These are phyloP conservation scores for Ophiostoma novo-ulmi DNA, from an alignment of 2,329 filamentous ascomycete species.

Conservation along the genomic window DNA sequence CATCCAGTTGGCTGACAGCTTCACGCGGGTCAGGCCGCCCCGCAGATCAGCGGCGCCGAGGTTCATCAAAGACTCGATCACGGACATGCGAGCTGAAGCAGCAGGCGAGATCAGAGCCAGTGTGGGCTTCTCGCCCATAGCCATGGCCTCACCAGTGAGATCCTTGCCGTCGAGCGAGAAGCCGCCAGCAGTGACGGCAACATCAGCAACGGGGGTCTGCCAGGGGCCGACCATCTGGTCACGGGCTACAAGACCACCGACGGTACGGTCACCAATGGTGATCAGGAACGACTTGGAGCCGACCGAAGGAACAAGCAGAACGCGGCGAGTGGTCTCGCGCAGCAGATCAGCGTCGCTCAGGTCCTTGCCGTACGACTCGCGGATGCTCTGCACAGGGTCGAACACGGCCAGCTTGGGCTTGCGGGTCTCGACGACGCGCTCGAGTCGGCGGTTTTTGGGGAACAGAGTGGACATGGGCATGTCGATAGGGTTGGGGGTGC, in stretches of 20 bases:
- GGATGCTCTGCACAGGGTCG: conserved; percentile 61
- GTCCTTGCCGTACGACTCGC: conserved; percentile 55
- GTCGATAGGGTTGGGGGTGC: conserved; percentile 75
- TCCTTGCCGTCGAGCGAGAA: conserved; percentile 62
- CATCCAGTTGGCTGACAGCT: conserved; percentile 98
- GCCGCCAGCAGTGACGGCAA: conserved; percentile 83
- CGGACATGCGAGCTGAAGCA: conserved; percentile 92
- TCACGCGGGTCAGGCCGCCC: conserved; percentile 67
- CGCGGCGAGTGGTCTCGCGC: conserved; percentile 67
- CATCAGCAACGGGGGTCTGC: conserved; percentile 91
- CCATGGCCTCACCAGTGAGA: conserved; percentile 89
- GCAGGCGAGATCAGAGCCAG: conserved; percentile 84
- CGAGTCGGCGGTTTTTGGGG: conserved; percentile 78
- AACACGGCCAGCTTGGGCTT: conserved; percentile 65
- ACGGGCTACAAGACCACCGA: conserved; percentile 79
- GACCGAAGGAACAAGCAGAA: conserved; percentile 79
- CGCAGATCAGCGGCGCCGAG: conserved; percentile 67
- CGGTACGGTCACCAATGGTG: conserved; percentile 88
- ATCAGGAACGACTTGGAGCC: conserved; percentile 98
- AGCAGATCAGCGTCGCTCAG: conserved; percentile 50
- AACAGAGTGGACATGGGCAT: conserved; percentile 85
- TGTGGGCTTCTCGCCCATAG: conserved; percentile 88
- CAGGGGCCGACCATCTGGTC: conserved; percentile 97
- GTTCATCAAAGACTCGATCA: conserved; percentile 90
- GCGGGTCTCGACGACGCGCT: conserved; percentile 65